phyloP scores from a whole-genome alignment of 75 land plant genomes.

The Pinus tabuliformis region DNA sequence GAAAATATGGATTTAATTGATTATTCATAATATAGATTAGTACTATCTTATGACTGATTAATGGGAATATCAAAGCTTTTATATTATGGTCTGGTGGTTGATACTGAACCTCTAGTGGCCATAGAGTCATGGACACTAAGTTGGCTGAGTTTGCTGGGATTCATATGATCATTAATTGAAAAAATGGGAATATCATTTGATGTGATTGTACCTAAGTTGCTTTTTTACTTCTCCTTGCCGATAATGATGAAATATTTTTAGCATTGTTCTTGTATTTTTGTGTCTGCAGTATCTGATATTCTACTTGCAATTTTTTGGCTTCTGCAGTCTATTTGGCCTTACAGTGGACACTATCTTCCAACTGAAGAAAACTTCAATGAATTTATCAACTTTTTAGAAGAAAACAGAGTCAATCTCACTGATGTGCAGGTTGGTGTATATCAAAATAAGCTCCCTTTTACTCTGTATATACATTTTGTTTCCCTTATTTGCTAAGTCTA shows the following conservation, averaged over 20 bases:
- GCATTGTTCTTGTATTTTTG: background rate
- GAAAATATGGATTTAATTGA: background rate
- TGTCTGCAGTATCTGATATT: background rate
- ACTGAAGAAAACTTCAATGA: constrained; percentile 85
- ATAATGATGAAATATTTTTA: background rate
- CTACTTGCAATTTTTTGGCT: background rate
- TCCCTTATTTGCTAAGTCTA: background rate
- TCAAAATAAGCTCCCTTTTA: background rate
- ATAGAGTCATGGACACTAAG: no score
- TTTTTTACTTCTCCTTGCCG: background rate
- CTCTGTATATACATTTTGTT: background rate
- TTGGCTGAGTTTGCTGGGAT: no score
- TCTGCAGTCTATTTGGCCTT: constrained; percentile 46
- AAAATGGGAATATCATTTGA: no score
- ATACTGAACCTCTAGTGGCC: no score
- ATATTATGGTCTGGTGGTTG: background rate
- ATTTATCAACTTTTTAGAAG: constrained; percentile 62
- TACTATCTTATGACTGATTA: background rate
- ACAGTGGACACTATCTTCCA: constrained; percentile 97
- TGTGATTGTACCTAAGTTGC: no score
- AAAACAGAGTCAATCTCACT: constrained; percentile 67
- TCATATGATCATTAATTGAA: no score
- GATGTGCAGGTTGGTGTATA: constrained; percentile 69
- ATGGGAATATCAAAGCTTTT: background rate
- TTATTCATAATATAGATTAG: background rate